Conservation (phyloP, 2,329 filamentous ascomycete species). For the Cucurbitaria berberidis region DNA sequence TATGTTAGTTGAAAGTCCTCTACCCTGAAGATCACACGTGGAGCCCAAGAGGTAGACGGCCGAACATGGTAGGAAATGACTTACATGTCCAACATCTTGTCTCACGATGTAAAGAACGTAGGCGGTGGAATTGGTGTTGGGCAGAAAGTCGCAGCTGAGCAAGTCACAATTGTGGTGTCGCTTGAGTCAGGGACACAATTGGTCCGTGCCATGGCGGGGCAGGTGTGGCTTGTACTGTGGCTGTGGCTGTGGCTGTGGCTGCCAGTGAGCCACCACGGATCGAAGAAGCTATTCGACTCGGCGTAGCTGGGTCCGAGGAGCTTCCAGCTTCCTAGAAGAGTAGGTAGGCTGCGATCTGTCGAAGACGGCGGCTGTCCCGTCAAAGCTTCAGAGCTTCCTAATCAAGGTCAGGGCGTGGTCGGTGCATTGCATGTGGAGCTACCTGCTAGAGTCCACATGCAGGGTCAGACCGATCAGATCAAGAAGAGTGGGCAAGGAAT, state of each 20-base stretch:
- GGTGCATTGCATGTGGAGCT: constrained; percentile 26
- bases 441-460: constrained; percentile 4
- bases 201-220: constrained; percentile 28
- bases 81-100: constrained; percentile 45
- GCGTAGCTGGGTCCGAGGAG: constrained; percentile 1
- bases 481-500: background rate
- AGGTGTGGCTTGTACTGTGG: constrained; percentile 17
- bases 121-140: constrained; percentile 20
- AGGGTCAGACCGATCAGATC: constrained; percentile 6
- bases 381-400: constrained; percentile 47
- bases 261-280: background rate
- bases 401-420: constrained; percentile 31
- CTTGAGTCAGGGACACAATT: constrained; percentile 35
- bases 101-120: constrained; percentile 2
- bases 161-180: constrained; percentile 26
- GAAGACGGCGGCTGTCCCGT: constrained; percentile 36
- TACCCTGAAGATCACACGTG: background rate
- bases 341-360: constrained; percentile 25
- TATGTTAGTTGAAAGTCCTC: constrained; percentile 14
- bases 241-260: constrained; percentile 1
- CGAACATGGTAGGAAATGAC: constrained; percentile 1
- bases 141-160: constrained; percentile 13
- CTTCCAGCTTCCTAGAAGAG: constrained; percentile 33
- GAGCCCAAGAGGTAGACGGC: background rate
- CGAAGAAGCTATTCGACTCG: background rate